Evolutionary conservation across 306 rosid species (phyloP).

Genomic region (Vigna hirtella): DNA sequence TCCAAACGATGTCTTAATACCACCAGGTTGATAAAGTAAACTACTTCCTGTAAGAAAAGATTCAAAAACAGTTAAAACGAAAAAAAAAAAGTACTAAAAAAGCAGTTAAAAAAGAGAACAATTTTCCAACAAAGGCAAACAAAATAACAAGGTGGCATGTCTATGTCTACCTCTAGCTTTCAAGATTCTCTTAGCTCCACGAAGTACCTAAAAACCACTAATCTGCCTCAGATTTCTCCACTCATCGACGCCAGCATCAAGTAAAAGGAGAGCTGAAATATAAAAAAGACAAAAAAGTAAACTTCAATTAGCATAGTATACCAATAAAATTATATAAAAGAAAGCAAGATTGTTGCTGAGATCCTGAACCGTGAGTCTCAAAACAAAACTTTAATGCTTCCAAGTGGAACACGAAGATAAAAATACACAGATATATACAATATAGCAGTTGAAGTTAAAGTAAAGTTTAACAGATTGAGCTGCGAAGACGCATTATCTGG

Average conservation of each 20-base stretch:
- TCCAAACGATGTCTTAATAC: constrained; percentile 5
- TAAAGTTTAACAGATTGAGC: constrained; percentile 36
- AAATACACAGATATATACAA: constrained; percentile 25
- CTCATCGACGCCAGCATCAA: constrained; percentile 1
- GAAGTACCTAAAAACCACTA: not conserved
- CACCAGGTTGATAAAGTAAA: not conserved
- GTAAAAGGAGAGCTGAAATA: constrained; percentile 25
- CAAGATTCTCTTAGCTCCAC: constrained; percentile 12
- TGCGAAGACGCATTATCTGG: constrained; percentile 27
- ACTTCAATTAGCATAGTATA: constrained; percentile 6
- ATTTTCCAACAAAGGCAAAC: not conserved
- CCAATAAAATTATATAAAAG: not conserved
- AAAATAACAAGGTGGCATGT: not conserved
- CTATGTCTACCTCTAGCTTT: not conserved
- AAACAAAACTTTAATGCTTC: constrained; percentile 1
- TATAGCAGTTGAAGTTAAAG: not conserved
- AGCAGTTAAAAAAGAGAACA: not conserved
- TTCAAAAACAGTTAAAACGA: not conserved
- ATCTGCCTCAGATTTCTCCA: constrained; percentile 12
- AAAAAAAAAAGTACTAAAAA: not conserved
- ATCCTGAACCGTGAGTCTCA: not conserved
- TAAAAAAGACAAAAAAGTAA: not conserved
- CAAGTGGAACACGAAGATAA: not conserved
- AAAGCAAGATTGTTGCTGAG: not conserved
- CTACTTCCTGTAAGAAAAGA: constrained; percentile 46